Base-by-base conservation (phyloP, 2,329 filamentous ascomycete species). In the Thielaviopsis populi region DNA sequence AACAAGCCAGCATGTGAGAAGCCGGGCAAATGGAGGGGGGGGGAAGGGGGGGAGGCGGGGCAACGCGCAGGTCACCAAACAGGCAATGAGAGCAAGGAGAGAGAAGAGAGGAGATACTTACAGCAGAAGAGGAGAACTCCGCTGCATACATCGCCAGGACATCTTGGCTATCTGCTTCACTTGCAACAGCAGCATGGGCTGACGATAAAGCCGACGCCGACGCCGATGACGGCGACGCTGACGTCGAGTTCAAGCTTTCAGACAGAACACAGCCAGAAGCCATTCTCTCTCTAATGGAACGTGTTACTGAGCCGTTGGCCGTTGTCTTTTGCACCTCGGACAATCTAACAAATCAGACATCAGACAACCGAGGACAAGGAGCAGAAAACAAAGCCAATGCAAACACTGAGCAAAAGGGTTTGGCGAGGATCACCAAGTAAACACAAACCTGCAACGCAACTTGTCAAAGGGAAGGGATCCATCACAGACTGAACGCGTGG, bases 131-230 rank as follows among this genome's bases (percentile, higher is more conserved):
- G 11, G 63, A 65, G 54, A 65, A 65, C 43, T 65, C 63, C 8
- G 63, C 60, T 33, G 60, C 50, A 41, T 65, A 65, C 19, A 58
- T 61, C 7, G 50, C 63, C 48, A 65, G 53, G 7, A 65, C 60
- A 37, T 58, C 63, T 61, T 65, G 63, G 22, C 63, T 65, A 58
- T 65, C 63, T 4, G 53, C 59, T 22, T 63, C 62, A 48, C 33
- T 43, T 33, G 24, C 42, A 48, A 37, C 10, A 19, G 59, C 24
- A 6, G 41, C 24, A 48, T 19, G 43, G 59, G 22, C 13, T 61
- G 59, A 22, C 15, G 42, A 15, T 11, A n/a, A 3, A 1, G 15
- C 53, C 37, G 24, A 37, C 17, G 53, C n/a, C 2, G 53, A n/a
- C 17, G 53, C n/a, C 2, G 53, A n/a, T n/a, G 53, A 30, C 7